Evolutionary conservation across 2,329 filamentous ascomycete genomes (phyloP).

Genomic region (Pseudogymnoascus sp.): DNA sequence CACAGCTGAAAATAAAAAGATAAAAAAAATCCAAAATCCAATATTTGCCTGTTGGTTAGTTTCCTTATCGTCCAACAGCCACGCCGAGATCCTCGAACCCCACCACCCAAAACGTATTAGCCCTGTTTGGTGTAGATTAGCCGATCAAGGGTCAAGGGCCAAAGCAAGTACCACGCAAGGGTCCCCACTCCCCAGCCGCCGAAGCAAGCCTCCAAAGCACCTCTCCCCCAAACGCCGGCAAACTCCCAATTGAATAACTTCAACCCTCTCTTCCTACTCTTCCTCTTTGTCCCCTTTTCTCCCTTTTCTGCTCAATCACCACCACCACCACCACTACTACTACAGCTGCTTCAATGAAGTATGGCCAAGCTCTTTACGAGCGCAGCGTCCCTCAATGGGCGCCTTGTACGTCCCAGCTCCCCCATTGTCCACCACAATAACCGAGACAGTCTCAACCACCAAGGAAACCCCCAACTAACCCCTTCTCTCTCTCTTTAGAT

Average conservation of each 20-base stretch:
- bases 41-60: neutral
- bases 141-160: neutral
- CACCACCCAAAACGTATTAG: neutral
- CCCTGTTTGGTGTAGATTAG: slow-evolving; percentile 1
- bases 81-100: neutral
- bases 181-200: neutral
- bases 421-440: slow-evolving; percentile 10
- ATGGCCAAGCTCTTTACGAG: slow-evolving; percentile 64
- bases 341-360: slow-evolving; percentile 53
- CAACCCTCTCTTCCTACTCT: neutral
- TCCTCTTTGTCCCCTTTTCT: neutral
- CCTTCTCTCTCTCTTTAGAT: slow-evolving; percentile 40
- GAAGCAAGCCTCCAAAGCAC: neutral
- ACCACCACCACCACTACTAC: neutral
- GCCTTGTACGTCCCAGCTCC: slow-evolving; percentile 47
- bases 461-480: neutral
- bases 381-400: slow-evolving; percentile 78
- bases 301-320: neutral
- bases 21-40: neutral
- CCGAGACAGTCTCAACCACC: neutral
- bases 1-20: neutral
- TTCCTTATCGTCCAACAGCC: slow-evolving; percentile 1
- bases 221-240: neutral
- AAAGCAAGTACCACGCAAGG: neutral
- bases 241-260: neutral